These are phyloP conservation scores for Biscutella auriculata DNA, from an alignment of 441 rosid species.

Conservation along the genomic window DNA sequence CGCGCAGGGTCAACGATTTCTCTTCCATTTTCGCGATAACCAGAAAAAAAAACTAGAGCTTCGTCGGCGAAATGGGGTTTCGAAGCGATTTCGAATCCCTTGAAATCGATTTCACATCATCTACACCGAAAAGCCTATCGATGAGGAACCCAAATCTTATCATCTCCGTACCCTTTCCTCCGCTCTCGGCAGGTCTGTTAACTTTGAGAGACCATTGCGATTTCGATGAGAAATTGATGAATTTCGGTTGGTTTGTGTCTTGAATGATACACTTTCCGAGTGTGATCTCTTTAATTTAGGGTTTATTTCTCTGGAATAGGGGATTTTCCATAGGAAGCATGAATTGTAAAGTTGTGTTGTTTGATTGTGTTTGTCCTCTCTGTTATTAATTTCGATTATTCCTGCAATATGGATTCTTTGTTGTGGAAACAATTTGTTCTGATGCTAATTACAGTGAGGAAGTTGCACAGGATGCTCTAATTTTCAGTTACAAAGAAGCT, in stretches of 20 bases:
- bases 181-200: constrained; percentile 68
- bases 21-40: no score
- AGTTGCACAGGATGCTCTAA: constrained; percentile 56
- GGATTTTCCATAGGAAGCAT: not conserved
- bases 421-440: no score
- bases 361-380: no score
- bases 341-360: not conserved
- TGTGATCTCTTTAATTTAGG: constrained; percentile 6
- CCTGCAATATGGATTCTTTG: no score
- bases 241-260: no score
- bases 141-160: constrained; percentile 46
- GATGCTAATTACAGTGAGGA: constrained; percentile 32
- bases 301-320: not conserved
- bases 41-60: no score
- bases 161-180: constrained; percentile 65
- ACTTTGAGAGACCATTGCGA: no score
- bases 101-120: constrained; percentile 74
- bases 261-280: not conserved
- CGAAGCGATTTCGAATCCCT: no score
- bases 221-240: not conserved
- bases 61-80: no score
- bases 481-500: constrained; percentile 65
- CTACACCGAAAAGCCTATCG: constrained; percentile 55
- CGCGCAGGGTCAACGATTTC: no score
- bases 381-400: no score